Evolutionary conservation across 2,329 filamentous ascomycete genomes (phyloP).

Genomic region (Pyricularia pennisetigena): DNA sequence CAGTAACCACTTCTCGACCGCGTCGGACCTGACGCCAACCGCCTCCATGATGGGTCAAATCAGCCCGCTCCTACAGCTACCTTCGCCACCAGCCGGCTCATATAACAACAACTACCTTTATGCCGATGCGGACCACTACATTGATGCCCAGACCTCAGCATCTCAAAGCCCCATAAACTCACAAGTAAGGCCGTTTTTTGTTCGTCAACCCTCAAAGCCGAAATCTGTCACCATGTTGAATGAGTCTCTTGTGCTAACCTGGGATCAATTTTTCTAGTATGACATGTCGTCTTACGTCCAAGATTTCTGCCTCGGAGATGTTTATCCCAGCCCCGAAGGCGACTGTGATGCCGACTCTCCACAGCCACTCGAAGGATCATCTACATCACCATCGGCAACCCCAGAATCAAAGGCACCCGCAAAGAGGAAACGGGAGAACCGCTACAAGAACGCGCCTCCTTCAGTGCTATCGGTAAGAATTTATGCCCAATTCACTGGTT

Average conservation of each 20-base stretch:
- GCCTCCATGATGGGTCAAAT: slow-evolving; percentile 19
- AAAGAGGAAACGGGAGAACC: slow-evolving; percentile 40
- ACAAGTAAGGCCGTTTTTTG: slow-evolving; percentile 17
- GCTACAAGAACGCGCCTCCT: slow-evolving; percentile 41
- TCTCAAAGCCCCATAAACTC: slow-evolving; percentile 27
- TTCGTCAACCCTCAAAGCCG: neutral
- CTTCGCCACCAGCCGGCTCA: slow-evolving; percentile 17
- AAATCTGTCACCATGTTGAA: neutral
- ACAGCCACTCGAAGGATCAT: slow-evolving; percentile 8
- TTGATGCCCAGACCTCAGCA: slow-evolving; percentile 23
- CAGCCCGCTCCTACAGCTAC: slow-evolving; percentile 18
- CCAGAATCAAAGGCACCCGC: slow-evolving; percentile 22
- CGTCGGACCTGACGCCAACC: neutral
- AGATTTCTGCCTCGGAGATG: slow-evolving; percentile 16
- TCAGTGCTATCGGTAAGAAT: slow-evolving; percentile 35
- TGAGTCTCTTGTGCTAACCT: neutral
- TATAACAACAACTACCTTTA: slow-evolving; percentile 20
- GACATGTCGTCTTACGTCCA: slow-evolving; percentile 17
- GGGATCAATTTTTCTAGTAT: slow-evolving; percentile 16
- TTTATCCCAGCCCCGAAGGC: slow-evolving; percentile 23
- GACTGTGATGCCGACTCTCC: slow-evolving; percentile 13
- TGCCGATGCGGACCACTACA: slow-evolving; percentile 24
- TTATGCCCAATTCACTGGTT: neutral
- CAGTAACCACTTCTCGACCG: neutral
- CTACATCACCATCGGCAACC: slow-evolving; percentile 6